Evolutionary conservation across 805 yeast species (phyloP).

Genomic region (Yarrowia porcina): DNA sequence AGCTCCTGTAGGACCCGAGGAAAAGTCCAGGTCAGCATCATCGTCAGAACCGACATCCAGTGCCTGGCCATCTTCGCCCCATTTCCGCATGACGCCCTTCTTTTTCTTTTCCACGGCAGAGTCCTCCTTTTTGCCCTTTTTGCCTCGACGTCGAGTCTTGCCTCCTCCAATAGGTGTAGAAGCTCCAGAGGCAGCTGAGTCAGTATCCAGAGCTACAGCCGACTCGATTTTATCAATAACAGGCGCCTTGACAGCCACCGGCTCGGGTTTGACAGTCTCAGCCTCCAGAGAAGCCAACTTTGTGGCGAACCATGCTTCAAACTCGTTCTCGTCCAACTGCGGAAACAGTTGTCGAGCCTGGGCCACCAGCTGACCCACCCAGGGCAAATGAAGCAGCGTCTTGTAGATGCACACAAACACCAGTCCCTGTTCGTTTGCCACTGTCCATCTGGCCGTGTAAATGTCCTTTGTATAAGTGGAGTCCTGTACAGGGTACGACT

Average conservation of each 20-base stretch:
- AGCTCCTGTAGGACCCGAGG: slow-evolving; percentile 38
- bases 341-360: slow-evolving; percentile 38
- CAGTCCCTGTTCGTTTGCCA: slow-evolving; percentile 45
- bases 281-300: slow-evolving; percentile 35
- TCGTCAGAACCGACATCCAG: slow-evolving; percentile 44
- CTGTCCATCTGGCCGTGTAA: slow-evolving; percentile 47
- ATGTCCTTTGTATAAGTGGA: slow-evolving; percentile 40
- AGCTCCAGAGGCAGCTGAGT: slow-evolving; percentile 8
- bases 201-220: neutral
- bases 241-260: neutral
- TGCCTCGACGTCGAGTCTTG: slow-evolving; percentile 28
- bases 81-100: slow-evolving; percentile 49
- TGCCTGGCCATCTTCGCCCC: slow-evolving; percentile 62
- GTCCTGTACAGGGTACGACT: slow-evolving; percentile 32
- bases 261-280: slow-evolving; percentile 4
- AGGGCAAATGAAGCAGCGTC: slow-evolving; percentile 38
- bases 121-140: slow-evolving; percentile 27
- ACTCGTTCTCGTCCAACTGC: slow-evolving; percentile 29
- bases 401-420: slow-evolving; percentile 41
- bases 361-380: slow-evolving; percentile 37
- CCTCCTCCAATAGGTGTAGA: slow-evolving; percentile 7
- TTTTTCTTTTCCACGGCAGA: slow-evolving; percentile 28
- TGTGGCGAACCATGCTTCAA: slow-evolving; percentile 37
- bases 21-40: slow-evolving; percentile 53
- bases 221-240: neutral